A percentile compares a stretch with the other conserved stretches of the same genome.
phyloP scores from a whole-genome alignment of 352 stramenopile genomes.

The Phytophthora fragariaefolia region DNA sequence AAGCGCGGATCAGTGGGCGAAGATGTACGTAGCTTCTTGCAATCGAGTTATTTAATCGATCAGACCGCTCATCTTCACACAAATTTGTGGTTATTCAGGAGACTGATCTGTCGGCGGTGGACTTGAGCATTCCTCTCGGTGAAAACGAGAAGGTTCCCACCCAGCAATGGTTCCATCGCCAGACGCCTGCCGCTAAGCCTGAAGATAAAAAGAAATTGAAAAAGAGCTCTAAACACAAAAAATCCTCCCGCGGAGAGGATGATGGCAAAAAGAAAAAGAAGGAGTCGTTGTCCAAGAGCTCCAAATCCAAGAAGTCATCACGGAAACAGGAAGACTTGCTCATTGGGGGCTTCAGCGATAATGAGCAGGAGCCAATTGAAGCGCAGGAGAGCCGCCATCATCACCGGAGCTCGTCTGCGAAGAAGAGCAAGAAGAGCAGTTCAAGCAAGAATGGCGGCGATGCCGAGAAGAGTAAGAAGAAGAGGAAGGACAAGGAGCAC shows the following conservation, averaged over 20 bases:
- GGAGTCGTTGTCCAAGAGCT: constrained; percentile 40
- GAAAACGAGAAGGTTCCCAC: constrained; percentile 83
- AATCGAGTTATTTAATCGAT: background rate
- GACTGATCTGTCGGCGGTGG: constrained; percentile 73
- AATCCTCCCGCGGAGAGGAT: constrained; percentile 45
- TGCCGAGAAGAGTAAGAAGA: constrained; percentile 49
- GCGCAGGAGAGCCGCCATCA: constrained; percentile 29
- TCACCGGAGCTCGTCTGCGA: constrained; percentile 38
- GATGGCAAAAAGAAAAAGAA: constrained; percentile 53
- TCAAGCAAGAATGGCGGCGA: constrained; percentile 38
- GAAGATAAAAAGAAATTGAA: constrained; percentile 78
- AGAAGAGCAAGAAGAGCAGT: constrained; percentile 65
- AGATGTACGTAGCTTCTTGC: constrained; percentile 36
- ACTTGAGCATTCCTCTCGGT: constrained; percentile 78
- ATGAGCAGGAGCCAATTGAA: constrained; percentile 40
- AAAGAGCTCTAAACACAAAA: constrained; percentile 58
- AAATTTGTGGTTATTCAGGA: constrained; percentile 41
- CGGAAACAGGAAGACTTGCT: constrained; percentile 39
- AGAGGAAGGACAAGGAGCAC: constrained; percentile 50
- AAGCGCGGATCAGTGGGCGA: constrained; percentile 45
- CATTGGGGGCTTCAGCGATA: constrained; percentile 53
- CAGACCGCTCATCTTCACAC: background rate
- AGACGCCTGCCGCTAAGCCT: constrained; percentile 42
- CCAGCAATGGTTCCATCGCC: constrained; percentile 80
- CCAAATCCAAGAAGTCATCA: constrained; percentile 36